These are phyloP conservation scores for Chalciporus sp. DNA, from an alignment of 1,284 basidiomycete species.

Conservation along the genomic window DNA sequence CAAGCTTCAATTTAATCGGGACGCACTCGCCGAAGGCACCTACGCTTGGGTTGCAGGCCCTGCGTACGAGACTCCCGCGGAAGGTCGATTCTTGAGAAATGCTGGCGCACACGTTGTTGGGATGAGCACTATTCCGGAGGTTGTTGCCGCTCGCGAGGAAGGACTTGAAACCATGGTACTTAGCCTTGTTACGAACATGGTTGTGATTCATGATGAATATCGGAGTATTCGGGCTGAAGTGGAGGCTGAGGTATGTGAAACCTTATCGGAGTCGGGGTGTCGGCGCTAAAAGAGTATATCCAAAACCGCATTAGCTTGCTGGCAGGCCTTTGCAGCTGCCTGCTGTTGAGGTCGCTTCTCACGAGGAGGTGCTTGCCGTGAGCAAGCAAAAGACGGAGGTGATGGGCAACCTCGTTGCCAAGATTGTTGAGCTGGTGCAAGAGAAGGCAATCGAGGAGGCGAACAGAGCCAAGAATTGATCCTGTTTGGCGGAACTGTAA, in stretches of 20 bases:
- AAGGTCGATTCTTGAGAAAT: conserved; percentile 72
- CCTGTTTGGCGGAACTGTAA: neutral
- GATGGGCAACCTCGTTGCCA: conserved; percentile 68
- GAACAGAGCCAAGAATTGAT: conserved; percentile 9
- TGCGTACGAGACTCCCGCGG: conserved; percentile 83
- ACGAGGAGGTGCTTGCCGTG: conserved; percentile 78
- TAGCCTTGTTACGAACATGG: conserved; percentile 81
- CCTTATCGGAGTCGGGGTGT: neutral
- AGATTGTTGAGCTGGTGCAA: conserved; percentile 52
- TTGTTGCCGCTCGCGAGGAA: conserved; percentile 78
- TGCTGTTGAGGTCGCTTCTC: conserved; percentile 61
- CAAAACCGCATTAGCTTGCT: conserved; percentile 49
- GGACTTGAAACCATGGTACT: conserved; percentile 75
- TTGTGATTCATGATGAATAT: conserved; percentile 73
- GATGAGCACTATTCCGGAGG: conserved; percentile 91
- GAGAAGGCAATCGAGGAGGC: conserved; percentile 13
- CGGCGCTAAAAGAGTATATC: conserved; percentile 9
- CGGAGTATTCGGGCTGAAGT: conserved; percentile 74
- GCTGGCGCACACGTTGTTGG: conserved; percentile 83
- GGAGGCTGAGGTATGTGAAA: conserved; percentile 61
- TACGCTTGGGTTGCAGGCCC: conserved; percentile 88
- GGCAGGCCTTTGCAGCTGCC: conserved; percentile 53
- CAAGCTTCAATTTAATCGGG: conserved; percentile 46
- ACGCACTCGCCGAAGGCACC: conserved; percentile 69
- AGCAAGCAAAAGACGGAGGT: conserved; percentile 70